Base-by-base conservation (phyloP, 2,329 filamentous ascomycete species). In the Aspergillus nomiae region DNA sequence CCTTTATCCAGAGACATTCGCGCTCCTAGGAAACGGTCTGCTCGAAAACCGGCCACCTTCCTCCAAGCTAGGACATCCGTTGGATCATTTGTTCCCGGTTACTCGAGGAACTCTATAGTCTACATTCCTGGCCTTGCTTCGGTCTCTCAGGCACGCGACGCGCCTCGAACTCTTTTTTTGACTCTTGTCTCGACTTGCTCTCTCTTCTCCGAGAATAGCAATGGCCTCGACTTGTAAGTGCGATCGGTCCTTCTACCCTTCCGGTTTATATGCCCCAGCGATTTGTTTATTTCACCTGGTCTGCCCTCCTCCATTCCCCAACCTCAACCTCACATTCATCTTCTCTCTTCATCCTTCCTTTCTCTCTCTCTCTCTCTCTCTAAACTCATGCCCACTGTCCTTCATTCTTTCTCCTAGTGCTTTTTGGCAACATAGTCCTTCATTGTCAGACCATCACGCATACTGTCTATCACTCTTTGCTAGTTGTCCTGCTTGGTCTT, bases 41-140 rank as follows among this genome's bases (percentile, higher is more conserved):
- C 53, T 60, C 21, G 36, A 58, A 32, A 50, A 36, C 53, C 41
- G 60, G 51, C 60, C 55, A 54, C 51, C 32, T 36, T 41, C 51
- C 48, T 32, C 58, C 56, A 38, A 60, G 63, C 58, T 57, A 56
- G 58, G 57, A 58, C 58, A 41, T 45, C 50, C 34, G 45, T 46
- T 57, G 34, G 45, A 34, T 53, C 55, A 61, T 69, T 70, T 67
- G 67, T 66, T 67, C 64, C 65, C 62, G 53, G 74, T 77, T 75
- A 76, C 75, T 71, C 67, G 34, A 76, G 72, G 69, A 74, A 71
- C 67, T 69, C 71, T 62, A 76, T 76, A 77, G 71, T 71, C 71
- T 73, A 74, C 76, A 78, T 78, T 78, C 76, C 73, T 76, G 74
- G 75, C 74, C 75, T 77, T 77, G 75, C 75, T 73, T 77, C 61